Conservation (phyloP, 345 rosid species). For the Aquilaria sinensis region DNA sequence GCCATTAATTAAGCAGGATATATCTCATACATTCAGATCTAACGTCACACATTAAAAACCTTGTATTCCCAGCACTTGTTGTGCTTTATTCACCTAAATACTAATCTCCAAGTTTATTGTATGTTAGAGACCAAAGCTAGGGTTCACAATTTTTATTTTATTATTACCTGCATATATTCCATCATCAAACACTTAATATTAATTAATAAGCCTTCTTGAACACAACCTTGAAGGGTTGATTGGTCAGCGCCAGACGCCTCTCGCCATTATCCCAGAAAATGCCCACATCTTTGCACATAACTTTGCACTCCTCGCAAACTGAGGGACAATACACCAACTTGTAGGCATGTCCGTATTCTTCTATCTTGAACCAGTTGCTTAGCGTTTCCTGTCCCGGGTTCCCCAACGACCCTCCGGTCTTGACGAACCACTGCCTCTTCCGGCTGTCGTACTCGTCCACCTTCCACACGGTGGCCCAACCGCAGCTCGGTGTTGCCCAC, state of each 20-base stretch:
- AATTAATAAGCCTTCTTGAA: slow-evolving; percentile 35
- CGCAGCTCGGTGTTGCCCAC: slow-evolving; percentile 25
- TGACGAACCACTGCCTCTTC: slow-evolving; percentile 30
- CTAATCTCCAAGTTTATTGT: no score
- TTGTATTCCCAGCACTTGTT: no score
- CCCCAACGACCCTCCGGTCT: slow-evolving; percentile 47
- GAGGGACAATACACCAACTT: slow-evolving; percentile 60
- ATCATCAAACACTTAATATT: no score
- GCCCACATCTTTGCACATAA: slow-evolving; percentile 51
- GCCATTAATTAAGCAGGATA: no score
- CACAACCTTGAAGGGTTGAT: slow-evolving; percentile 41
- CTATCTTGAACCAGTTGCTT: slow-evolving; percentile 62
- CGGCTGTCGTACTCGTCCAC: slow-evolving; percentile 28
- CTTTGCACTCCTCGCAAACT: slow-evolving; percentile 46
- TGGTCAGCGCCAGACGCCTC: slow-evolving; percentile 46
- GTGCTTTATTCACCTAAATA: no score
- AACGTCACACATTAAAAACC: no score
- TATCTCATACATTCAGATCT: no score
- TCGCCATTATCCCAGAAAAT: slow-evolving; percentile 29
- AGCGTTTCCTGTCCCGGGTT: slow-evolving; percentile 44
- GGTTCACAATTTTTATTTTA: no score
- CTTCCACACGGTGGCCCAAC: slow-evolving; percentile 46
- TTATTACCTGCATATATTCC: no score
- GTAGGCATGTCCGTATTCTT: slow-evolving; percentile 33
- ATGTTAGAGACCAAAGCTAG: no score